phyloP scores from a whole-genome alignment of 1,139 yeast genomes.

The Pichia sp. region DNA sequence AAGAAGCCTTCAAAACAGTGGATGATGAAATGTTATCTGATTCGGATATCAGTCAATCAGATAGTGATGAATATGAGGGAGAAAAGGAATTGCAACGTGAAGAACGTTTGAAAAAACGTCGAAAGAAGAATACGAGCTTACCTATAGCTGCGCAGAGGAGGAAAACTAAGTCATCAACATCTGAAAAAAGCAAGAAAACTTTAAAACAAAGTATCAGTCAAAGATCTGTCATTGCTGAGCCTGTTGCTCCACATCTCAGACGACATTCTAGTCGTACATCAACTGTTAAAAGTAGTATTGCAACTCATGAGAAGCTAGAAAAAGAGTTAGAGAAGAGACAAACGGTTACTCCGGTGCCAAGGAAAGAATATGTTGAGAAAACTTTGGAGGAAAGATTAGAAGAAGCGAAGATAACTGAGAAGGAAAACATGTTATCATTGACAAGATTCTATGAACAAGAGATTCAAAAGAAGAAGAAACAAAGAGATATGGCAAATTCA shows the following conservation, averaged over 20 bases:
- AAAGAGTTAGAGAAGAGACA: conserved; percentile 66
- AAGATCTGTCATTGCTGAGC: conserved; percentile 3
- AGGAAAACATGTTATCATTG: conserved; percentile 62
- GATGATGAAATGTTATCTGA: conserved; percentile 42
- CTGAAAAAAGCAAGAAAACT: conserved; percentile 22
- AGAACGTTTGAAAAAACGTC: conserved; percentile 39
- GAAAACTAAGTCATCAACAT: conserved; percentile 5
- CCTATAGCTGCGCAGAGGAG: conserved; percentile 21
- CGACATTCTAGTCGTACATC: conserved; percentile 75
- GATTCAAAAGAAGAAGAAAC: conserved; percentile 67
- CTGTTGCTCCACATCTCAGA: conserved; percentile 38
- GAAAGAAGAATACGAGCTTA: conserved; percentile 27
- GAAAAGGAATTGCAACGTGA: conserved; percentile 54
- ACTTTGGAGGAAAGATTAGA: conserved; percentile 83
- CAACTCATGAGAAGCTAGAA: conserved; percentile 64
- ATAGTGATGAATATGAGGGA: conserved; percentile 54
- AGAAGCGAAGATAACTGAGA: conserved; percentile 84
- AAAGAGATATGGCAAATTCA: conserved; percentile 64
- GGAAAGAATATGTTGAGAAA: conserved; percentile 41
- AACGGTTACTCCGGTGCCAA: conserved; percentile 26
- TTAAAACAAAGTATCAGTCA: conserved; percentile 9
- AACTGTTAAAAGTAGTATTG: conserved; percentile 72
- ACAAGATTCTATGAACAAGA: conserved; percentile 80
- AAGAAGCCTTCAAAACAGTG: conserved; percentile 22
- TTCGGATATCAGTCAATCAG: conserved; percentile 30